phyloP scores from a whole-genome alignment of 257 asterid species.

The Perilla frutescens region DNA sequence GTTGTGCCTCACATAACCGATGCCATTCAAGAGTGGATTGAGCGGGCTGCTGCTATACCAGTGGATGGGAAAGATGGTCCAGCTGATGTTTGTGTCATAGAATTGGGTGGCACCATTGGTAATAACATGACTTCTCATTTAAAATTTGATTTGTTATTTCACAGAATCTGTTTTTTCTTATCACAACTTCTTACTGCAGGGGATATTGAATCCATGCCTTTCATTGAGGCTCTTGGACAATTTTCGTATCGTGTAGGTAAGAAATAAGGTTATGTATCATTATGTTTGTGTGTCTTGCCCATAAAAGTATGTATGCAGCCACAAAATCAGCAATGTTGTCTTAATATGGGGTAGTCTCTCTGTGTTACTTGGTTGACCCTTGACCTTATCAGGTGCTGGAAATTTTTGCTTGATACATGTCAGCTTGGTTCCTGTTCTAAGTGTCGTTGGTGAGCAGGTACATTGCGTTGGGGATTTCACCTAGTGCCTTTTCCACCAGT shows the following conservation, averaged over 20 bases:
- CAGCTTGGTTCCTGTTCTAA: slow-evolving; percentile 89
- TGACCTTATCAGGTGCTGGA: slow-evolving; percentile 67
- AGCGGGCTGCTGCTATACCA: slow-evolving; percentile 72
- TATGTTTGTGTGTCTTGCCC: neutral
- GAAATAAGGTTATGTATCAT: slow-evolving; percentile 29
- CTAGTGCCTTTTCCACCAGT: slow-evolving; percentile 15
- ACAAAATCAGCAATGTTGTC: neutral
- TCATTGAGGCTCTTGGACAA: slow-evolving; percentile 93
- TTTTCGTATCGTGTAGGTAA: slow-evolving; percentile 89
- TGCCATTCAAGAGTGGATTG: slow-evolving; percentile 89
- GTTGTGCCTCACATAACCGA: slow-evolving; percentile 88
- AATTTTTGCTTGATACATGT: slow-evolving; percentile 95
- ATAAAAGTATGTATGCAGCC: neutral
- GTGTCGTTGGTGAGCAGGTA: slow-evolving; percentile 95
- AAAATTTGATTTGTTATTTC: neutral
- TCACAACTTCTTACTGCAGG: slow-evolving; percentile 52
- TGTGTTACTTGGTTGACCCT: slow-evolving; percentile 24
- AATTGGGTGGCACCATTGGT: slow-evolving; percentile 89
- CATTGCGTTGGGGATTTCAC: slow-evolving; percentile 24
- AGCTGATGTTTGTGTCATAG: slow-evolving; percentile 88
- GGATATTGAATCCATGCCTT: slow-evolving; percentile 96
- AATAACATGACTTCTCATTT: slow-evolving; percentile 27
- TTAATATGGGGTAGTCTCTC: neutral
- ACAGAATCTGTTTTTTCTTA: neutral
- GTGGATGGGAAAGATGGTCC: slow-evolving; percentile 81